phyloP scores from a whole-genome alignment of 805 yeast species.

The Teunomyces gatunensis region DNA sequence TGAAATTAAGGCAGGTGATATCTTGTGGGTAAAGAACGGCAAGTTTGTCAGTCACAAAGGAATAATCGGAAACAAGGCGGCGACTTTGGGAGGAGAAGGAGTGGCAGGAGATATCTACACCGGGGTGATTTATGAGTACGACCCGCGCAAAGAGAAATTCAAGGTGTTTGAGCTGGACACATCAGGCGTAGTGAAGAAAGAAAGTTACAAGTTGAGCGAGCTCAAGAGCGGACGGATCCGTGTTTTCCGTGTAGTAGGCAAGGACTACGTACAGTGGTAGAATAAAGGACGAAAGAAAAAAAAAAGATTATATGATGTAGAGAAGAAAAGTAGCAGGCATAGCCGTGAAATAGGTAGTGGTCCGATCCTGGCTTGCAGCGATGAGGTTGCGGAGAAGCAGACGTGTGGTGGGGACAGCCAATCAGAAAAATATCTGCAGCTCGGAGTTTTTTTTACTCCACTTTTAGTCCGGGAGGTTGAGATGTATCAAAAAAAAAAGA shows the following conservation, averaged over 20 bases:
- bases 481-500: neutral
- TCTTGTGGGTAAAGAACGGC: conserved; percentile 72
- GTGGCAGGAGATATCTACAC: conserved; percentile 26
- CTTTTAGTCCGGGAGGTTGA: neutral
- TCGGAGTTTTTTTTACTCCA: conserved; percentile 1
- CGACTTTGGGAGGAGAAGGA: conserved; percentile 56
- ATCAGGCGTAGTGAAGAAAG: conserved; percentile 52
- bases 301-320: neutral
- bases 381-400: neutral
- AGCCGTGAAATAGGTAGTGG: neutral
- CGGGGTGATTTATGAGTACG: conserved; percentile 71
- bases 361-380: neutral
- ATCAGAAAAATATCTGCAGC: neutral
- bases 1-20: conserved; percentile 79
- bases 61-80: conserved; percentile 27
- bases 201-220: conserved; percentile 66
- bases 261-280: conserved; percentile 72
- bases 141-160: conserved; percentile 65
- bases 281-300: neutral
- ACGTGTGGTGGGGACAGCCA: neutral
- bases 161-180: conserved; percentile 60
- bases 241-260: conserved; percentile 76
- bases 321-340: neutral
- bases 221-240: conserved; percentile 76
- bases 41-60: conserved; percentile 70